Evolutionary conservation across 1,139 yeast genomes (phyloP).

Genomic region (Saccharomyces hybrid): DNA sequence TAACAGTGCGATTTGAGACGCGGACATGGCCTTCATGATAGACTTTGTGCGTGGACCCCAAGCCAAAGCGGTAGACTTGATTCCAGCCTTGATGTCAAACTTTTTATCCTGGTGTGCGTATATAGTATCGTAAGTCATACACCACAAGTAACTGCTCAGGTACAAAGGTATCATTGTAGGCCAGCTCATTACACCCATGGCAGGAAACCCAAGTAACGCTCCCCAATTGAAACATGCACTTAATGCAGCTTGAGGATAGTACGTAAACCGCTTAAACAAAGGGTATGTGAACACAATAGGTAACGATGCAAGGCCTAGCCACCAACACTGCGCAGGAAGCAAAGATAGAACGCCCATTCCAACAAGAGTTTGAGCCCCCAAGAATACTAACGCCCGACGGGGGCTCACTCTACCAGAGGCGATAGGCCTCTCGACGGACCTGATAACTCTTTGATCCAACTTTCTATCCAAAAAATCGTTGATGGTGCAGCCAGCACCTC

Average conservation of each 20-base stretch:
- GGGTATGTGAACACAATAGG: conserved; percentile 84
- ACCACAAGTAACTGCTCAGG: conserved; percentile 77
- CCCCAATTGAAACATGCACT: conserved; percentile 94
- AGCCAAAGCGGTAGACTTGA: conserved; percentile 87
- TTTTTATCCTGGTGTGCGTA: conserved; percentile 96
- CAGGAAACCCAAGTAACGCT: conserved; percentile 87
- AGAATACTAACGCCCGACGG: conserved; percentile 63
- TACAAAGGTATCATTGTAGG: conserved; percentile 73
- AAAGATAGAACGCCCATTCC: conserved; percentile 68
- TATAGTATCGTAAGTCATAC: conserved; percentile 90
- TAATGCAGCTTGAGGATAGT: conserved; percentile 83
- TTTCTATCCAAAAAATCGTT: conserved; percentile 83
- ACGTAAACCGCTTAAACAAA: conserved; percentile 84
- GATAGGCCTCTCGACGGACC: conserved; percentile 85
- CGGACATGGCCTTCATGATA: conserved; percentile 53
- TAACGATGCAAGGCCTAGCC: conserved; percentile 72
- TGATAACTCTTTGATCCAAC: conserved; percentile 73
- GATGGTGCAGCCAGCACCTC: conserved; percentile 97
- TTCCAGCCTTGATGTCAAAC: conserved; percentile 82
- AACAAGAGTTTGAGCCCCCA: conserved; percentile 63
- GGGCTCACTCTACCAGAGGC: conserved; percentile 77
- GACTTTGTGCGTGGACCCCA: conserved; percentile 81
- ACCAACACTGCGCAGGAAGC: conserved; percentile 75
- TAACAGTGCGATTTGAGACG: conserved; percentile 57
- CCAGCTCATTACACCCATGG: conserved; percentile 77